These are phyloP conservation scores for Beauveria varroae DNA, from an alignment of 2,329 filamentous ascomycete species.

Conservation along the genomic window DNA sequence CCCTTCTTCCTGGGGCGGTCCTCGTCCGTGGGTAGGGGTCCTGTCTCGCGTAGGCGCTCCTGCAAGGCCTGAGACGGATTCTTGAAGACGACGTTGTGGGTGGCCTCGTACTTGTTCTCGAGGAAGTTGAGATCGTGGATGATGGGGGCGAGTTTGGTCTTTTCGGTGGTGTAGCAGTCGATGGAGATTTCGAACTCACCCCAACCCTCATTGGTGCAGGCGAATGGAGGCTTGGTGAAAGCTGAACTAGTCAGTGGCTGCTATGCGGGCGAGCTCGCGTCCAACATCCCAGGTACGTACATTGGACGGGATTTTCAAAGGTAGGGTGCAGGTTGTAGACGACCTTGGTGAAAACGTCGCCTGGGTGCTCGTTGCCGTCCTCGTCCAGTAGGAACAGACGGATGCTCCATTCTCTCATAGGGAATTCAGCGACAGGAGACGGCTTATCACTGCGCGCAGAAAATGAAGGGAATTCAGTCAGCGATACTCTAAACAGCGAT, in stretches of 20 bases:
- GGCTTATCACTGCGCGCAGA: slow-evolving; percentile 59
- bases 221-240: slow-evolving; percentile 79
- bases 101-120: slow-evolving; percentile 70
- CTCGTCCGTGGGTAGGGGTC: slow-evolving; percentile 72
- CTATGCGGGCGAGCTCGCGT: not conserved
- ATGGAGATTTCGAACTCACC: slow-evolving; percentile 97
- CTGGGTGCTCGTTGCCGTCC: slow-evolving; percentile 73
- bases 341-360: slow-evolving; percentile 84
- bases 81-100: slow-evolving; percentile 77
- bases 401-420: slow-evolving; percentile 89
- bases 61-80: slow-evolving; percentile 87
- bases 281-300: slow-evolving; percentile 43
- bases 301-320: slow-evolving; percentile 79
- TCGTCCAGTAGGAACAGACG: slow-evolving; percentile 79
- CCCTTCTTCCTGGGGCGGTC: slow-evolving; percentile 53
- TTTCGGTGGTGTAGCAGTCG: slow-evolving; percentile 73
- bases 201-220: slow-evolving; percentile 91
- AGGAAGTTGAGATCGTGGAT: slow-evolving; percentile 90
- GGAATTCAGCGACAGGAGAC: slow-evolving; percentile 77
- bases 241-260: slow-evolving; percentile 30
- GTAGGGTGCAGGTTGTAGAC: slow-evolving; percentile 91
- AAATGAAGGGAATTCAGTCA: not conserved
- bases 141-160: slow-evolving; percentile 69
- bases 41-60: slow-evolving; percentile 71
- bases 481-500: not conserved